Evolutionary conservation across 768 basidiomycete genomes (phyloP).

Genomic region (Leucosporidium creatinivorum): DNA sequence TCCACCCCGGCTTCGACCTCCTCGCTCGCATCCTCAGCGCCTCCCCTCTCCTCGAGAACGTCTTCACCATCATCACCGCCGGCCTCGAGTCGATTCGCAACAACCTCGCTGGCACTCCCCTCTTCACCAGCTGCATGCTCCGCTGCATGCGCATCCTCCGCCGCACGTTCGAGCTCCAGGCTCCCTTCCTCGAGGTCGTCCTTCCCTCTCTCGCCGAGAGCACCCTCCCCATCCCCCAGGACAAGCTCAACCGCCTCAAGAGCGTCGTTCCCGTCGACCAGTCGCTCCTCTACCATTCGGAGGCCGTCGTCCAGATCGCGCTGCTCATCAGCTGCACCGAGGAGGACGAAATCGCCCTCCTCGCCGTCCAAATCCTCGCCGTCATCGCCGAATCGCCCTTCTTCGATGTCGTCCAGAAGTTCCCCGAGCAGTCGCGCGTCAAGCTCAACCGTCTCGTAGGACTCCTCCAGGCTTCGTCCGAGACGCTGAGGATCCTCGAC

Average conservation of each 20-base stretch:
- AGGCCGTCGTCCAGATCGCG: conserved; percentile 71
- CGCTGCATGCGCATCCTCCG: conserved; percentile 74
- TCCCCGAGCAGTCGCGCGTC: conserved; percentile 40
- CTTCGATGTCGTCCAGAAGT: conserved; percentile 46
- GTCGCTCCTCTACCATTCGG: conserved; percentile 60
- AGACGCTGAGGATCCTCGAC: conserved; percentile 74
- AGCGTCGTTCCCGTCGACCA: conserved; percentile 37
- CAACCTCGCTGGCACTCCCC: conserved; percentile 51
- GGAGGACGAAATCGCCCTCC: conserved; percentile 62
- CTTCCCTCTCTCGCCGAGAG: conserved; percentile 67
- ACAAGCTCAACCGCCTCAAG: conserved; percentile 43
- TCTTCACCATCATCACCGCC: conserved; percentile 73
- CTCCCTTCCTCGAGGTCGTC: conserved; percentile 80
- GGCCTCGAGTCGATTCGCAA: conserved; percentile 70
- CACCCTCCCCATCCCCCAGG: conserved; percentile 45
- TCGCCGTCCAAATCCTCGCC: conserved; percentile 70
- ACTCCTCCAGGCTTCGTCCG: conserved; percentile 68
- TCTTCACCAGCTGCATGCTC: conserved; percentile 65
- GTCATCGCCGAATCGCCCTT: conserved; percentile 59
- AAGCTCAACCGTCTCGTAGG: conserved; percentile 62
- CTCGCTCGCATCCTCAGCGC: conserved; percentile 69
- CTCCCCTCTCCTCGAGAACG: conserved; percentile 60
- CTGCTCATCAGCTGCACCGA: conserved; percentile 62
- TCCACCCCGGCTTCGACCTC: conserved; percentile 81
- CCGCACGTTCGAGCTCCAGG: conserved; percentile 75